A percentile compares a stretch with the other conserved stretches of the same genome.
phyloP scores from a whole-genome alignment of 1,284 basidiomycete genomes.

The Amylostereum areolatum region DNA sequence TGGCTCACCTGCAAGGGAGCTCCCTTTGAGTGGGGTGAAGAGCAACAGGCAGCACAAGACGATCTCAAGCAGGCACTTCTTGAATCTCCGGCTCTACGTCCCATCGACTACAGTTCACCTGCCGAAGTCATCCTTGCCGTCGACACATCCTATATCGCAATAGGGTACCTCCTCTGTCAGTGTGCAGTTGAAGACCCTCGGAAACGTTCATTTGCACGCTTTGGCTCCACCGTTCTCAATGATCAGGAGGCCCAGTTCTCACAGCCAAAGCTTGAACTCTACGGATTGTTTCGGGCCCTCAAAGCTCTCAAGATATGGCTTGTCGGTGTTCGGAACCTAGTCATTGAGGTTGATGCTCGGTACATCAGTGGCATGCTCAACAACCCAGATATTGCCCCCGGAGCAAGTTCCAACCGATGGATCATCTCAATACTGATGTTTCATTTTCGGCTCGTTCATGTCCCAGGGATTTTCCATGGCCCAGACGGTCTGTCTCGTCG shows the following conservation, averaged over 20 bases:
- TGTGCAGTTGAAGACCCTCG: slow-evolving; percentile 15
- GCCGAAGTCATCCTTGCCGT: slow-evolving; percentile 24
- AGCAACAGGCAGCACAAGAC: slow-evolving; percentile 16
- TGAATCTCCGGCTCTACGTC: slow-evolving; percentile 15
- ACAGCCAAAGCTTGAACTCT: slow-evolving; percentile 36
- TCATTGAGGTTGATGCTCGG: slow-evolving; percentile 31
- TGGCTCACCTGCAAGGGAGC: slow-evolving; percentile 16
- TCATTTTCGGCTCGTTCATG: slow-evolving; percentile 27
- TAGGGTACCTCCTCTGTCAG: slow-evolving; percentile 27
- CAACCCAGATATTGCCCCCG: slow-evolving; percentile 31
- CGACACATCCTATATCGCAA: slow-evolving; percentile 29
- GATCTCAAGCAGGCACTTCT: slow-evolving; percentile 19
- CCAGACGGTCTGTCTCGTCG: slow-evolving; percentile 31
- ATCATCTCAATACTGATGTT: slow-evolving; percentile 32
- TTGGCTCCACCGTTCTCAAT: slow-evolving; percentile 26
- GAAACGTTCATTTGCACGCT: slow-evolving; percentile 6
- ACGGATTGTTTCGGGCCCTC: slow-evolving; percentile 29
- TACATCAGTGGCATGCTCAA: slow-evolving; percentile 40
- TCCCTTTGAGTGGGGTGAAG: slow-evolving; percentile 16
- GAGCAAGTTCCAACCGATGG: slow-evolving; percentile 33
- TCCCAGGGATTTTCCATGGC: slow-evolving; percentile 23
- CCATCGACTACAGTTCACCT: slow-evolving; percentile 22
- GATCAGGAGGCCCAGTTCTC: slow-evolving; percentile 28
- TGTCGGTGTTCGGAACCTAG: slow-evolving; percentile 27
- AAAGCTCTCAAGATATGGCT: slow-evolving; percentile 19